Conservation (phyloP, 2,329 filamentous ascomycete species). For the Paraphoma sp. region DNA sequence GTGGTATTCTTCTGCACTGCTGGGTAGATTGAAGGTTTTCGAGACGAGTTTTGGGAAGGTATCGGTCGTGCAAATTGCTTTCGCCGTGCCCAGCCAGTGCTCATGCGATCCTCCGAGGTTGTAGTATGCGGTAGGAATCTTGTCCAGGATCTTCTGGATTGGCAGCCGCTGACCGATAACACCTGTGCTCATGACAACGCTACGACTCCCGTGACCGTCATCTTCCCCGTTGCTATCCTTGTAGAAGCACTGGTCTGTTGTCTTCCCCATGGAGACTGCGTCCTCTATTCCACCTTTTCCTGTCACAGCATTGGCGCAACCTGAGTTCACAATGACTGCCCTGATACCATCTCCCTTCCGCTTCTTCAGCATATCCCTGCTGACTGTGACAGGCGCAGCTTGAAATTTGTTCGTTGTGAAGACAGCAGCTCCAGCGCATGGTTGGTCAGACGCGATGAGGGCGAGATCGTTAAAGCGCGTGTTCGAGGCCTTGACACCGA, state of each 20-base stretch:
- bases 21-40: slow-evolving; percentile 81
- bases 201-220: slow-evolving; percentile 61
- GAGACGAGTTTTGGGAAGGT: slow-evolving; percentile 97
- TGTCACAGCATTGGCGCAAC: slow-evolving; percentile 96
- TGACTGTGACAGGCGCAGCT: slow-evolving; percentile 91
- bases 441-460: slow-evolving; percentile 82
- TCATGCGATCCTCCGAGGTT: slow-evolving; percentile 77
- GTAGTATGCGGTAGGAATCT: slow-evolving; percentile 77
- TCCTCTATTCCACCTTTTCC: slow-evolving; percentile 89
- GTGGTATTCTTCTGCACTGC: slow-evolving; percentile 77
- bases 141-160: slow-evolving; percentile 85
- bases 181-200: slow-evolving; percentile 98
- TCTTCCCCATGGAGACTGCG: slow-evolving; percentile 80
- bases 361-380: slow-evolving; percentile 71
- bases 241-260: slow-evolving; percentile 71
- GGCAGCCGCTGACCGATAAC: slow-evolving; percentile 95
- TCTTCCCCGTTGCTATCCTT: slow-evolving; percentile 41
- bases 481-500: slow-evolving; percentile 93
- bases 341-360: slow-evolving; percentile 73
- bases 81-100: slow-evolving; percentile 85
- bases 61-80: slow-evolving; percentile 96
- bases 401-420: slow-evolving; percentile 99
- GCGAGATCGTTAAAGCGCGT: slow-evolving; percentile 91
- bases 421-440: slow-evolving; percentile 87
- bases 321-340: slow-evolving; percentile 90